Evolutionary conservation across 352 stramenopile genomes (phyloP), one percentile per base, ranked within the genome.

Genomic region (Phytophthora parvispora): DNA sequence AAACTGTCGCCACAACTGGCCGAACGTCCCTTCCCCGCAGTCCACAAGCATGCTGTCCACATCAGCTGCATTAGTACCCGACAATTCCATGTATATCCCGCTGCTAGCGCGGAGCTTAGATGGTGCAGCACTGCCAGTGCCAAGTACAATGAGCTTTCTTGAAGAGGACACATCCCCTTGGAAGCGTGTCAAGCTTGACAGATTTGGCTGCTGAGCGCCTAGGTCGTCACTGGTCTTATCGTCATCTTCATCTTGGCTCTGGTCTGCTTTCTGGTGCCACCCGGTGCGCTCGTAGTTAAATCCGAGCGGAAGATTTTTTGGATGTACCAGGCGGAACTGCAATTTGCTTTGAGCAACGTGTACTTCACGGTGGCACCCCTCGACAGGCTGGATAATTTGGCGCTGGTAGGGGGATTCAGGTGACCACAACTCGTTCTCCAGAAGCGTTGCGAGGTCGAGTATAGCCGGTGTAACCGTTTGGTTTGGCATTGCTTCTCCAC

Each of bases 71-170:
- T 60, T 29, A 4, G 24, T 63, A 28, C 53, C 22, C 4, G 56
- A 65, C 8, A 98, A 55, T 49, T 89, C 74, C 12, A 99, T 43
- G 67, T 97, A 97, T 29, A 99, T 99, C 24, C 91, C 94, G 4
- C 88, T 98, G 24, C 98, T 98, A 66, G 99, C 99, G 13, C 98
- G 91, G 50, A 99, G 92, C 75, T 99, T 99, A 49, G 96, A 99
- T 28, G 98, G 98, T 3, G 98, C 85, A 2, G 98, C 98, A 27
- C 93, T 98, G 1, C 97, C 97, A 2, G 98, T 99, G 7, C 98
- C 98, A 10, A 99, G 84, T 38, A 99, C 98, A 25, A 95, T 88
- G 24, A 99, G 57, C 2, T 72, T 72, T n/a, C 52, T 67, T 10
- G 18, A 10, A 3, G 53, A 28, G 24, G 31, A 3, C 29, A 48